phyloP scores from a whole-genome alignment of 2,329 filamentous ascomycete species.

The Trichoderma brevicompactum region DNA sequence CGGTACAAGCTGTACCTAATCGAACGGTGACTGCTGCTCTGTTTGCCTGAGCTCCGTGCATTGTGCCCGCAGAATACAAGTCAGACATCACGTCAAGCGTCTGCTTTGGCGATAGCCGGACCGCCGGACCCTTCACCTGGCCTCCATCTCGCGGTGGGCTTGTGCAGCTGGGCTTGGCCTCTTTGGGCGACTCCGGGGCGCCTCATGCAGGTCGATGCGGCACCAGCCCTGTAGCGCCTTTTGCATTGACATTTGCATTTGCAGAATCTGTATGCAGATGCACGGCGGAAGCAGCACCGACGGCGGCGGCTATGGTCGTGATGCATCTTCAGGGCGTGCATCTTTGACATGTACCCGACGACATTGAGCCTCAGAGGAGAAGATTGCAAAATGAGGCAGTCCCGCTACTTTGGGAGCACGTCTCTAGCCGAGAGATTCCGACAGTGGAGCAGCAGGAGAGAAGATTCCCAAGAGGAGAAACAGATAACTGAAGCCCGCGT shows the following conservation, averaged over 20 bases:
- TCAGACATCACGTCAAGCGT: background rate
- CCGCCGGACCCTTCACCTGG: background rate
- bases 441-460: background rate
- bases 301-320: no score
- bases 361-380: background rate
- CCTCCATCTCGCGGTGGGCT: background rate
- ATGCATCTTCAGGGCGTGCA: no score
- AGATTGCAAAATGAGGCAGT: conserved; percentile 8
- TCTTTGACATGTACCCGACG: no score
- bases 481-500: no score
- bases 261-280: conserved; percentile 6
- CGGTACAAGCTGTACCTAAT: no score
- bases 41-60: no score
- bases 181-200: conserved; percentile 29
- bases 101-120: background rate
- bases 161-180: conserved; percentile 17
- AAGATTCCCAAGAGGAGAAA: no score
- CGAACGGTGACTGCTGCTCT: no score
- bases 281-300: background rate
- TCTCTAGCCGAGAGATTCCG: conserved; percentile 8
- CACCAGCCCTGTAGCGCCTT: background rate
- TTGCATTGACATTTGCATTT: conserved; percentile 7
- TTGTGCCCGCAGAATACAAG: background rate
- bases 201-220: conserved; percentile 27
- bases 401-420: background rate